phyloP scores from a whole-genome alignment of 352 stramenopile genomes.

The Globisporangium nagaii region DNA sequence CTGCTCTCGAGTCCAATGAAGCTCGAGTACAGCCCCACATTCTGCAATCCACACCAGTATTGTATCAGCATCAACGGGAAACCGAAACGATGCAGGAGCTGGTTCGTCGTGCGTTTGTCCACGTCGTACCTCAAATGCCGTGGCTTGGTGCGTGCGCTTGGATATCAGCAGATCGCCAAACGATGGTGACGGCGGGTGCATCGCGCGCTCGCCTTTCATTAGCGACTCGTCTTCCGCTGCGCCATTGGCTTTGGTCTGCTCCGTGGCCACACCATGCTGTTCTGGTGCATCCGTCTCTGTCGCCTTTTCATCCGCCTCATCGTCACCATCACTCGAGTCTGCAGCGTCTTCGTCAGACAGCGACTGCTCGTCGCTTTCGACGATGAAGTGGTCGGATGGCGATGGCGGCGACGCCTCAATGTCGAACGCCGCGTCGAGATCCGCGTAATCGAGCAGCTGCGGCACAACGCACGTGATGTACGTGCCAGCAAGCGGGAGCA shows the following conservation, averaged over 20 bases:
- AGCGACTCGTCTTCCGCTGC: neutral
- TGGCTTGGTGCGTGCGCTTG: slow-evolving; percentile 38
- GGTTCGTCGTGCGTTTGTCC: neutral
- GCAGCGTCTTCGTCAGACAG: slow-evolving; percentile 21
- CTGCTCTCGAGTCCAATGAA: slow-evolving; percentile 70
- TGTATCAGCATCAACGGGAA: neutral
- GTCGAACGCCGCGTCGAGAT: slow-evolving; percentile 33
- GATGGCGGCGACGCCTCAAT: slow-evolving; percentile 24
- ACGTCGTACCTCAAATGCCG: slow-evolving; percentile 50
- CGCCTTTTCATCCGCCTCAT: slow-evolving; percentile 15
- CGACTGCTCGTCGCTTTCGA: slow-evolving; percentile 14
- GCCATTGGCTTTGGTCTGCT: neutral
- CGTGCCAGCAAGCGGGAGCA: slow-evolving; percentile 66
- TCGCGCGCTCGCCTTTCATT: neutral
- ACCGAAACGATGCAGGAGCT: too few relatives aligned
- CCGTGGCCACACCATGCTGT: slow-evolving; percentile 28
- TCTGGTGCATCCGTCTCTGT: neutral
- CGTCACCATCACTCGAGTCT: slow-evolving; percentile 22
- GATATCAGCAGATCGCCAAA: slow-evolving; percentile 71
- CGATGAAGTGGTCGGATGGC: slow-evolving; percentile 40
- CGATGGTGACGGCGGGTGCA: slow-evolving; percentile 40
- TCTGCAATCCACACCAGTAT: slow-evolving; percentile 27
- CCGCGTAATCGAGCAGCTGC: slow-evolving; percentile 46
- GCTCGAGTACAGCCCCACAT: slow-evolving; percentile 78
- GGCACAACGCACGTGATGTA: slow-evolving; percentile 75